Evolutionary conservation across 495 filamentous ascomycete species (phyloP).

Genomic region (Tuber indicum): DNA sequence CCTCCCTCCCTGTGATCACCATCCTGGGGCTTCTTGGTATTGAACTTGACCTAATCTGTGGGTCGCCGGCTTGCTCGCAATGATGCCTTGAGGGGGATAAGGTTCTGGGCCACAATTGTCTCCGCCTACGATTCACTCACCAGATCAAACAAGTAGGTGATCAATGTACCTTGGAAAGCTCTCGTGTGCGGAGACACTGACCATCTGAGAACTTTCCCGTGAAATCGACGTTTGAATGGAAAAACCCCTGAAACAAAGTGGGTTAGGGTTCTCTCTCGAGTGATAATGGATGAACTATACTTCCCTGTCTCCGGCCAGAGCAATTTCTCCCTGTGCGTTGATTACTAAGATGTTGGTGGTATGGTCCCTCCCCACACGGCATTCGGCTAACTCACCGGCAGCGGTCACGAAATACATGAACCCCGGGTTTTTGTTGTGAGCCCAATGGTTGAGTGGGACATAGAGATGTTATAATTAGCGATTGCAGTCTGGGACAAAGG

Average conservation of each 20-base stretch:
- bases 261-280: background rate
- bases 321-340: background rate
- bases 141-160: background rate
- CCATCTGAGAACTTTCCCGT: background rate
- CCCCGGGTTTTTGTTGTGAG: background rate
- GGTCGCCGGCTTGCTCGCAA: background rate
- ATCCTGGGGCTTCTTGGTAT: background rate
- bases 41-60: background rate
- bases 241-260: background rate
- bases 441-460: background rate
- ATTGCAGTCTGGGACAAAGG: background rate
- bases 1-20: background rate
- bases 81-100: background rate
- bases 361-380: background rate
- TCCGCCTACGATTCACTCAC: background rate
- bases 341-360: background rate
- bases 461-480: background rate
- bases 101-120: background rate
- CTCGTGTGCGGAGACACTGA: background rate
- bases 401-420: background rate
- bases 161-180: background rate
- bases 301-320: background rate
- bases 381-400: background rate
- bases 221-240: background rate
- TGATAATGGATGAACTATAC: background rate